Evolutionary conservation across 371 early-diverging fungal genomes (phyloP), one percentile per base, ranked within the genome.

Genomic region (Dichotomocladium elegans): DNA sequence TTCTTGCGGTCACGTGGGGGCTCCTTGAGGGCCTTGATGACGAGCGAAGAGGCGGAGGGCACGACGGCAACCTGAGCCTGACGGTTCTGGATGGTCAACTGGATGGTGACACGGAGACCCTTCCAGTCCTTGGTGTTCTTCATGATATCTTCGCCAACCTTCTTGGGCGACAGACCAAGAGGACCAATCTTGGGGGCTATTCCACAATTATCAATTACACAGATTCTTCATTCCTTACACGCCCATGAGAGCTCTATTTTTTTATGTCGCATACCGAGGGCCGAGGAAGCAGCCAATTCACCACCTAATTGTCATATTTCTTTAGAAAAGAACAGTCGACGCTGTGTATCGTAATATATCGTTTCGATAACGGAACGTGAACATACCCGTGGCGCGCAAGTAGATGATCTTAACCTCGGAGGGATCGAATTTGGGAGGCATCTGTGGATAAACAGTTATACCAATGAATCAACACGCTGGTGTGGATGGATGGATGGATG

Each of bases 111-210:
- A 76, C 95, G 91, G 54, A 99, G 90, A 82, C 99, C 96, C 87
- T 96, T 97, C 91, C 91, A 99, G 68, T 95, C 98, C 75, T 88
- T 83, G 68, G 99, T 99, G 67, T 94, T 96, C 91, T 99, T 99
- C 83, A 96, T 97, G 62, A 99, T 98, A 80, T 99, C 99, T 84
- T 99, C 99, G 82, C 99, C 99, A 64, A 99, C 95, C 87, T 97
- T 98, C 89, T 99, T 99, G 81, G 99, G 98, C 51, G 96, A 90
- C 82, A 99, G 83, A 93, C 99, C 99, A 65, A 99, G 90, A 64
- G 99, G 99, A 90, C 99, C 99, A 67, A 99, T 93, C 89, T 96
- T 98, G 78, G 98, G 99, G 40, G 72, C 72, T 56, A 33, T 40
- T 7, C 26, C 2, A n/a, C 27, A 33, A 42, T 8, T 41, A 8